Evolutionary conservation across 768 basidiomycete species (phyloP).

Genomic region (Lactifluus hygrophoroides): DNA sequence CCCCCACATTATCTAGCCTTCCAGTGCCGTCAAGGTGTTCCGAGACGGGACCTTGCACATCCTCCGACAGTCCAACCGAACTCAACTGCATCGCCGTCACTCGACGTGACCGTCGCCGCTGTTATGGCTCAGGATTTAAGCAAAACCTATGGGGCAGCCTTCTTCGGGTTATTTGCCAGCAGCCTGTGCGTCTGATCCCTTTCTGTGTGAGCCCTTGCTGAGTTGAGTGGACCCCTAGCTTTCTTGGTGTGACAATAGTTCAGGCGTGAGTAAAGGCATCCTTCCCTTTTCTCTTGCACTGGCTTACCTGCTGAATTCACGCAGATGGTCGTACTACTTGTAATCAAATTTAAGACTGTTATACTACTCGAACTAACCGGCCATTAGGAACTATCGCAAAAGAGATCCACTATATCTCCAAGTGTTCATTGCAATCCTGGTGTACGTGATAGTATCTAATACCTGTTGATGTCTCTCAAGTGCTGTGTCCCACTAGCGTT

Average conservation of each 20-base stretch:
- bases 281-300: neutral
- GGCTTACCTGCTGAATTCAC: neutral
- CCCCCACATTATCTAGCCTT: too few species aligned
- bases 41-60: too few species aligned
- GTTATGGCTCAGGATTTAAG: neutral
- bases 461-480: neutral
- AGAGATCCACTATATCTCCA: neutral
- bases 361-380: neutral
- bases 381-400: neutral
- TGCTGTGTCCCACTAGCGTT: constrained; percentile 22
- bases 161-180: constrained; percentile 2
- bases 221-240: neutral
- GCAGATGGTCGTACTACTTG: constrained; percentile 2
- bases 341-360: neutral
- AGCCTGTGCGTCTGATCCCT: neutral
- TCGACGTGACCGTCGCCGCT: neutral
- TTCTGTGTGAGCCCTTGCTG: neutral
- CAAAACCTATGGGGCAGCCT: neutral
- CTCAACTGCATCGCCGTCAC: too few species aligned
- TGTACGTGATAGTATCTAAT: neutral
- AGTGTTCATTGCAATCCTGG: neutral
- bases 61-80: too few species aligned
- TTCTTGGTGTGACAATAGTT: neutral
- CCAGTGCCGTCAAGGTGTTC: too few species aligned
- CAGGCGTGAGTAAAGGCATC: neutral